Evolutionary conservation across 2,329 filamentous ascomycete species (phyloP), one percentile per base, ranked within the genome.

Genomic region (Huntiella savannae): DNA sequence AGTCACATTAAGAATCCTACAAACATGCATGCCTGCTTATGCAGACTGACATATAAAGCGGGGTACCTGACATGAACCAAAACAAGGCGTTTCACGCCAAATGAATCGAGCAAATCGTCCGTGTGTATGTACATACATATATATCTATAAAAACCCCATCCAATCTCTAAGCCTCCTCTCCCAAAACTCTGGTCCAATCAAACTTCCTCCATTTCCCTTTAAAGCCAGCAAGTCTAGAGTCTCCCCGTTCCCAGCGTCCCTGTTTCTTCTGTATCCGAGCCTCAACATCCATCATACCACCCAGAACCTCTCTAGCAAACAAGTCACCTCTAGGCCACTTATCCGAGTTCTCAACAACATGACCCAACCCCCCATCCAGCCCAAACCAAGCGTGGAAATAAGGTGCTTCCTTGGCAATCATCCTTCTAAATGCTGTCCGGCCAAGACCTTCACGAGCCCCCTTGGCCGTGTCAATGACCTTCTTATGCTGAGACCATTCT

Each of bases 301-400:
- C 91, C 34, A 98, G 68, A 5, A 94, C 75, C 63, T 96, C 91
- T 46, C 91, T 69, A 2, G 91, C 91, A 59, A 98, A 98, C 13
- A 95, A 60, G 61, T 98, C 91, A 0, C 88, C 88, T 55, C 72
- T 75, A 0, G 92, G 92, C 91, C 91, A 98, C 43, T 77, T 69
- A 42, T 76, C 71, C 22, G 77, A 67, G 54, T 98, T 83, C 62
- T 98, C 91, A 0, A 98, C 82, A 6, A 98, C 69, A 59, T 98
- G 91, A 0, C 85, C 91, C 53, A 98, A 63, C 0, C 91, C 91
- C 2, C 91, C 91, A 57, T 98, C 87, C 1, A 98, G 66, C 45
- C 77, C 75, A 58, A 96, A 96, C 87, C 88, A 98, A 15, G 79
- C 88, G 60, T 98, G 91, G 56, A 98, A 98, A 60, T 98, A 98